Evolutionary conservation across 306 rosid genomes (phyloP), one percentile per base, ranked within the genome.

Genomic region (Morella rubra): DNA sequence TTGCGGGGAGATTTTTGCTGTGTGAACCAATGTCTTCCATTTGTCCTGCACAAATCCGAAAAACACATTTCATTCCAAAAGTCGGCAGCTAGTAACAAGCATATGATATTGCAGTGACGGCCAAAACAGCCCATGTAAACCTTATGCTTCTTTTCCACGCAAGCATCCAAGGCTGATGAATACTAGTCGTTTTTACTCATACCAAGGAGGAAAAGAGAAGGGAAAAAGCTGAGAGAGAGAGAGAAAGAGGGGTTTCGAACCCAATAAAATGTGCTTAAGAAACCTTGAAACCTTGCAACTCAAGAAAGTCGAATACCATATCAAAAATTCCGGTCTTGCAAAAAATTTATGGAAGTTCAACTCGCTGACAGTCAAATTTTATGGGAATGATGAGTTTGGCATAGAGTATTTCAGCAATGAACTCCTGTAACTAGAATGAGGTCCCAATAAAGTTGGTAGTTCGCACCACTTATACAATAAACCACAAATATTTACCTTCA

Each of bases 11-110:
- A 92, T 95, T 83, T 74, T 86, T 15, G 98, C 97, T 4, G 97
- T 95, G 85, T 95, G 98, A 51, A 95, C 98, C 84, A 92, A 78
- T 18, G 98, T 95, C 81, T 95, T 95, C 97, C 97, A 92, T 82
- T 95, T 95, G 79, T 95, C 98, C 97, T 94, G 90, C 53, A 15
- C 22, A 72, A 11, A 76, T 37, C 75, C 24, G 71, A 10, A 77
- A 14, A 37, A 64, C 60, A 70, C 64, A 71, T 75, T 51, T 59
- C 60, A 41, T 58, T 32, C 18, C 46, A 41, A 72, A 27, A 71
- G 15, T 73, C 70, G 47, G 6, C 27, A 61, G 24, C 53, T 15
- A 22, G 65, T 41, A 42, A 69, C 12, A 61, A 53, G 24, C 5
- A 53, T 42, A n/a, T 73, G 54, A 32, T 60, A 16, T 14, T 13